phyloP scores from a whole-genome alignment of 225 moss, liverwort and hornwort species.

The Rhytidiadelphus loreus region DNA sequence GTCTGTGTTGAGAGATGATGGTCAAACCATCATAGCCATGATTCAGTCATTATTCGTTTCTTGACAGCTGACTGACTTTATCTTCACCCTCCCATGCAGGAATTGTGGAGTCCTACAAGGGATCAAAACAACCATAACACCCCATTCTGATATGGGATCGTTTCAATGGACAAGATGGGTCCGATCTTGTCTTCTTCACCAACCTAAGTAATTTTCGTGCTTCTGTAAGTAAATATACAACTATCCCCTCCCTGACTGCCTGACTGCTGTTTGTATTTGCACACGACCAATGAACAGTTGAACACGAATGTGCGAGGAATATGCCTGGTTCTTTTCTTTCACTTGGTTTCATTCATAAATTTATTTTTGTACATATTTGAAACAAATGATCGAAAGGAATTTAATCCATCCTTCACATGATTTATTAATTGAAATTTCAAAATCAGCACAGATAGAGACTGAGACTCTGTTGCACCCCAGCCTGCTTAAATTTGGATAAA shows the following conservation, averaged over 20 bases:
- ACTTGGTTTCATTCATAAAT: not conserved
- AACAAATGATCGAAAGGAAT: not conserved
- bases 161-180: not conserved
- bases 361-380: not conserved
- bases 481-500: not conserved
- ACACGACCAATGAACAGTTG: not conserved
- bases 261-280: not conserved
- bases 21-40: not conserved
- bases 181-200: not conserved
- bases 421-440: not conserved
- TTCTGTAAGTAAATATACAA: not conserved
- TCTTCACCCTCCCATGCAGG: not conserved
- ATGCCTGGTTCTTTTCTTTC: not conserved
- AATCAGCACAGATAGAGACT: not conserved
- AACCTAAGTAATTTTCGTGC: not conserved
- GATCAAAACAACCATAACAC: not conserved
- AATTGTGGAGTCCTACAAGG: not conserved
- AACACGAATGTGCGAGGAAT: not conserved
- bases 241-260: not conserved
- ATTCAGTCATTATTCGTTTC: not conserved
- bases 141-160: not conserved
- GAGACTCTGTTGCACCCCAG: not conserved
- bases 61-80: not conserved
- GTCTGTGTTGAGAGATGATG: not conserved
- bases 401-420: too few relatives aligned